Evolutionary conservation across 257 asterid genomes (phyloP).

Genomic region (Cruciata laevipes): DNA sequence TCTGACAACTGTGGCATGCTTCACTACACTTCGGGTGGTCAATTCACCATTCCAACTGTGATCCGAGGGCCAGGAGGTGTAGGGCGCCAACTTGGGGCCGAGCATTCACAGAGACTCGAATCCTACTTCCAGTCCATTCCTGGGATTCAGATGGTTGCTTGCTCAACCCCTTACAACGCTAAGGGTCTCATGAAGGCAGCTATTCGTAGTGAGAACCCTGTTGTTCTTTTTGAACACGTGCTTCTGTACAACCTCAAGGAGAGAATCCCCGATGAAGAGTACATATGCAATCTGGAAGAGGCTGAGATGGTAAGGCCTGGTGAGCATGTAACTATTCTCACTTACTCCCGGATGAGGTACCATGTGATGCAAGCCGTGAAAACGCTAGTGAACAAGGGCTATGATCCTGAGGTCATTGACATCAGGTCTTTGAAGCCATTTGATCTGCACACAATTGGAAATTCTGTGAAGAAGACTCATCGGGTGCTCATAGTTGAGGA

Average conservation of each 20-base stretch:
- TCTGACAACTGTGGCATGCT: conserved; percentile 58
- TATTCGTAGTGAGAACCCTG: conserved; percentile 52
- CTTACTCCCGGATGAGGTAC: conserved; percentile 55
- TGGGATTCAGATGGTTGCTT: conserved; percentile 50
- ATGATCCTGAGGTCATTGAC: conserved; percentile 53
- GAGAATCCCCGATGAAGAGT: conserved; percentile 52
- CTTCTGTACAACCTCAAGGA: conserved; percentile 52
- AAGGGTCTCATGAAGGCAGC: conserved; percentile 58
- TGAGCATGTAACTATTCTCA: conserved; percentile 38
- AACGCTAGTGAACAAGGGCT: conserved; percentile 46
- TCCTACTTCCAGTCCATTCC: conserved; percentile 55
- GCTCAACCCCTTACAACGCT: conserved; percentile 52
- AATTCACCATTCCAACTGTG: conserved; percentile 47
- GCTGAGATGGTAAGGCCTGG: conserved; percentile 64
- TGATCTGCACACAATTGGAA: conserved; percentile 45
- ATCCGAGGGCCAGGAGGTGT: conserved; percentile 62
- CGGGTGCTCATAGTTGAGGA: conserved; percentile 51
- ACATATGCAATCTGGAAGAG: conserved; percentile 42
- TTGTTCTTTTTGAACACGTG: conserved; percentile 47
- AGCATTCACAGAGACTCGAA: conserved; percentile 53
- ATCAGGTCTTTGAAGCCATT: conserved; percentile 55
- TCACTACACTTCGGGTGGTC: conserved; percentile 56
- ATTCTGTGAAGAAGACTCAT: conserved; percentile 50
- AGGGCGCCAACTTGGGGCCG: conserved; percentile 59
- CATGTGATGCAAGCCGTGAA: conserved; percentile 59